phyloP scores from a whole-genome alignment of 805 yeast species.

The Nakazawaea ishiwadae region DNA sequence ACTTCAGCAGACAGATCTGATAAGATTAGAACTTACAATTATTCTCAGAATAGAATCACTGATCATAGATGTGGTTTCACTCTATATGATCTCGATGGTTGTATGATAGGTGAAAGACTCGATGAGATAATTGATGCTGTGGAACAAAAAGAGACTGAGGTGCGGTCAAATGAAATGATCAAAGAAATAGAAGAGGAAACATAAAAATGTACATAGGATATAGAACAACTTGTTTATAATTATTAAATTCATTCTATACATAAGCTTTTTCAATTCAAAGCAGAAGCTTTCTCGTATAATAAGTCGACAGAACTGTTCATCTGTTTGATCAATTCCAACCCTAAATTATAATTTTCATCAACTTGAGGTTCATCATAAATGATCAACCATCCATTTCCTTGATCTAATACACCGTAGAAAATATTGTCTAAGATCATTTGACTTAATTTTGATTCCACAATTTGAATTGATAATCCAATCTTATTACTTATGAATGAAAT shows the following conservation, averaged over 20 bases:
- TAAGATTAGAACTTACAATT: slow-evolving; percentile 90
- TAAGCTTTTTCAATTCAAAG: slow-evolving; percentile 45
- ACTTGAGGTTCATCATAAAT: slow-evolving; percentile 84
- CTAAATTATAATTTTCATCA: slow-evolving; percentile 85
- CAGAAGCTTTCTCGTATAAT: slow-evolving; percentile 89
- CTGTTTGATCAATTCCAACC: slow-evolving; percentile 80
- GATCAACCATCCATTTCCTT: slow-evolving; percentile 96
- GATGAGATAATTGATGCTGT: slow-evolving; percentile 54
- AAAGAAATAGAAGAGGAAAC: slow-evolving; percentile 16
- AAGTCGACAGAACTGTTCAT: slow-evolving; percentile 86
- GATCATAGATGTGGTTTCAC: slow-evolving; percentile 89
- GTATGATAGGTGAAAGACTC: slow-evolving; percentile 55
- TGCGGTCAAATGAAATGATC: slow-evolving; percentile 35
- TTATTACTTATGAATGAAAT: slow-evolving; percentile 80
- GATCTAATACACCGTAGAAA: slow-evolving; percentile 95
- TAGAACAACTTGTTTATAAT: background rate
- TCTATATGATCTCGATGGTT: slow-evolving; percentile 67
- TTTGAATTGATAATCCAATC: slow-evolving; percentile 81
- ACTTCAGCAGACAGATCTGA: slow-evolving; percentile 87
- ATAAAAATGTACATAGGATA: slow-evolving; percentile 1
- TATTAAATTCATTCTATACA: background rate
- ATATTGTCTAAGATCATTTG: slow-evolving; percentile 96
- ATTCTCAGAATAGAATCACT: slow-evolving; percentile 86
- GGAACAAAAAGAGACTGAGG: slow-evolving; percentile 39
- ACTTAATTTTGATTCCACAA: slow-evolving; percentile 89